Percentiles rank a stretch among this genome's conserved stretches.
Conservation (phyloP, 2,329 filamentous ascomycete species). For the Pseudocercospora cruenta region DNA sequence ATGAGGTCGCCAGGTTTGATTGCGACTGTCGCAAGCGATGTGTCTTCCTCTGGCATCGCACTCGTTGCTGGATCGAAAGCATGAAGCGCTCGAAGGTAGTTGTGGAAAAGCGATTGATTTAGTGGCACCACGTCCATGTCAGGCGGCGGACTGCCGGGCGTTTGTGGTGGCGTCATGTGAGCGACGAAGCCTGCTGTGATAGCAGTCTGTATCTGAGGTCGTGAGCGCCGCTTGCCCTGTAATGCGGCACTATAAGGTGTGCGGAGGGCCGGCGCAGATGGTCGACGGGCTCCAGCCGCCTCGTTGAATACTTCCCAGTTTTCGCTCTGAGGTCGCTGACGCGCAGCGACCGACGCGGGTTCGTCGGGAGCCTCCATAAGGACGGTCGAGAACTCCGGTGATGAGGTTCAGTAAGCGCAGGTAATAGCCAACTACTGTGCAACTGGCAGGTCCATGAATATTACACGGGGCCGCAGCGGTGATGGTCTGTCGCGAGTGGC, state of each 20-base stretch:
- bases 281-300: conserved; percentile 8
- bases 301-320: conserved; percentile 11
- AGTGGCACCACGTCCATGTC: conserved; percentile 15
- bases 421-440: neutral
- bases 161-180: conserved; percentile 27
- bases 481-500: neutral
- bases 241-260: conserved; percentile 9
- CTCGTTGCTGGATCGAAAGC: conserved; percentile 81
- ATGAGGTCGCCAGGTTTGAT: conserved; percentile 90
- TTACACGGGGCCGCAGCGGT: neutral
- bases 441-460: conserved; percentile 3
- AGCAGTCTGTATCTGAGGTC: conserved; percentile 16
- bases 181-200: conserved; percentile 28
- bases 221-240: conserved; percentile 12
- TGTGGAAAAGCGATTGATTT: conserved; percentile 74
- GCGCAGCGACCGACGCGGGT: neutral
- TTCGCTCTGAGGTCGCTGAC: conserved; percentile 16
- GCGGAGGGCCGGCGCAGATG: conserved; percentile 12
- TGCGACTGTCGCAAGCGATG: conserved; percentile 71
- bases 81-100: conserved; percentile 92
- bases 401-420: neutral
- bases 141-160: conserved; percentile 23
- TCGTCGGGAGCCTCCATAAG: neutral
- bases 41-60: conserved; percentile 64
- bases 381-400: neutral